Evolutionary conservation across 2,329 filamentous ascomycete species (phyloP), one percentile per base, ranked within the genome.

Genomic region (Talaromyces sp.): DNA sequence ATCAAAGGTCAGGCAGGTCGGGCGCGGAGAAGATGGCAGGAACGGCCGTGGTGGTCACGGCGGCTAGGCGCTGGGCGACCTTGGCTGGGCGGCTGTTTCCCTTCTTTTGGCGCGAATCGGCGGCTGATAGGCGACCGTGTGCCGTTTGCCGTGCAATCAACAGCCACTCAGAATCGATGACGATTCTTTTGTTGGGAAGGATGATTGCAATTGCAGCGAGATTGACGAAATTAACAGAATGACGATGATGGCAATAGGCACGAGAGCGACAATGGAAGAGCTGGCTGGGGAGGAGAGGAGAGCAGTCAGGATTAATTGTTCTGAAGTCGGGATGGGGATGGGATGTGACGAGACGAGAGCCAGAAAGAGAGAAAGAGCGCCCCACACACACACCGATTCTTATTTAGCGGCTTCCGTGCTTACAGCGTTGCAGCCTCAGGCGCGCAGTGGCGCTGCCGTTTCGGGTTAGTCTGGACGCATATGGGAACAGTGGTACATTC

Each of bases 1-100:
- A 48, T 48, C 50, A 12, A 57, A 55, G 56, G 60, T 50, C 56
- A 60, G 52, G 59, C 39, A 59, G 35, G 35, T 40, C 59, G 44
- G 55, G 48, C 58, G 60, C 62, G 44, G 62, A 64, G 60, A 48
- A 57, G 57, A 48, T 35, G 57, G 56, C 56, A 58, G 37, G 56
- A 44, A 23, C 56, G 40, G 40, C 37, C 39, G 57, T 46, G 50
- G 50, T 50, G 39, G 52, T 37, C 50, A n/a, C 3, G 25, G 52
- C 40, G 37, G 54, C 54, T 57, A 57, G 21, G n/a, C 54, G 54
- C 54, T 57, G 54, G 50, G 50, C 50, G 50, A 37, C 12, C 21
- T 37, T 55, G 50, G 28, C 31, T 55, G 28, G 33, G 54, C 37
- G 33, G 54, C 54, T 57, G 35, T 42, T 42, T 57, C 37, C 37